Evolutionary conservation across 176 grass and related monocot genomes (phyloP).

Genomic region (Ensete ventricosum): DNA sequence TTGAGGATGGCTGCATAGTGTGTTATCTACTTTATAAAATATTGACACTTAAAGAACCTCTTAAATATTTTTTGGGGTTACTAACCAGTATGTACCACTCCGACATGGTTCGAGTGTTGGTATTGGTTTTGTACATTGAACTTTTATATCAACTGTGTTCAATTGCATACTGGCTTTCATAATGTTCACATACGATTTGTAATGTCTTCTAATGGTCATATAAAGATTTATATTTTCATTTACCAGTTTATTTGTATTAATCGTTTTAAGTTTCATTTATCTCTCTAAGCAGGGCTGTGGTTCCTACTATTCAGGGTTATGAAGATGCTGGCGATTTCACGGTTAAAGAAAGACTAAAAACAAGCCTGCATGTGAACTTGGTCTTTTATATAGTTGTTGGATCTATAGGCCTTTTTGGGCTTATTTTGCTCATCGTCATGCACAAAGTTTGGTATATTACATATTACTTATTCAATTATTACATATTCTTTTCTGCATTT

Average conservation of each 20-base stretch:
- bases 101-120: too few species aligned
- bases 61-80: too few species aligned
- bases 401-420: conserved; percentile 85
- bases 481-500: background rate
- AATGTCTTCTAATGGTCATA: background rate
- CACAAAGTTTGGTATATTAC: conserved; percentile 57
- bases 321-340: conserved; percentile 99
- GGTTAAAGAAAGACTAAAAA: conserved; percentile 93
- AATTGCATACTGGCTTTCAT: background rate
- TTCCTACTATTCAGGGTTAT: conserved; percentile 95
- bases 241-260: background rate
- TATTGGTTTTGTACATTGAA: too few species aligned
- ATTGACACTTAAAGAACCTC: too few species aligned
- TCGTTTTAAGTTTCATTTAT: conserved; percentile 21
- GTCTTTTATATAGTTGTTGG: conserved; percentile 93
- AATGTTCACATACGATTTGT: background rate
- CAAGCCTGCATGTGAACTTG: conserved; percentile 87
- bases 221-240: background rate
- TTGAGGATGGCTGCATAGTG: too few species aligned
- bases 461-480: conserved; percentile 24
- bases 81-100: too few species aligned
- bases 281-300: conserved; percentile 85
- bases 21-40: too few species aligned
- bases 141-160: background rate
- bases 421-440: conserved; percentile 90